Conservation (phyloP, 2,329 filamentous ascomycete species). For the Cercospora sp. region DNA sequence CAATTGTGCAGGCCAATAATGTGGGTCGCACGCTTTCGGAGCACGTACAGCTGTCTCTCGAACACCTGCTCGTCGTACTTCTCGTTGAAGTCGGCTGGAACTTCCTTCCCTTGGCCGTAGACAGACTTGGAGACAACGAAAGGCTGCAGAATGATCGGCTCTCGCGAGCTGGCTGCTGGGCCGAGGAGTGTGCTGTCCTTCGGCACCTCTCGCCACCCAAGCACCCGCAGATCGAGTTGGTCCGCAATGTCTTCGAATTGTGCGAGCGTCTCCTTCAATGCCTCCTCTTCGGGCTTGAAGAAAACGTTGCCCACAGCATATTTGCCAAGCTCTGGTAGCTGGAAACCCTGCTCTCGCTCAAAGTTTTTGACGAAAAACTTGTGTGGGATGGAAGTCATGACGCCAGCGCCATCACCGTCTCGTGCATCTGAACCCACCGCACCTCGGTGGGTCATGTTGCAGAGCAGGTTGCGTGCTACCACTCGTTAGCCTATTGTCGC, state of each 20-base stretch:
- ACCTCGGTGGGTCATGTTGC: conserved; percentile 99
- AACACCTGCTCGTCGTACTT: conserved; percentile 83
- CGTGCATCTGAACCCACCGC: conserved; percentile 96
- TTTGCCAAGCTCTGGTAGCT: conserved; percentile 83
- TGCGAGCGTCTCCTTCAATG: conserved; percentile 83
- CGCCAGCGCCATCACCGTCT: conserved; percentile 96
- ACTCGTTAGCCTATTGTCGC: conserved; percentile 3
- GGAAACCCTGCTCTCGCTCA: conserved; percentile 82
- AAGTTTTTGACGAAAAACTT: conserved; percentile 99
- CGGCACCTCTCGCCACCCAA: conserved; percentile 95
- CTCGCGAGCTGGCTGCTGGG: conserved; percentile 86
- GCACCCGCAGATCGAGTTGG: conserved; percentile 79
- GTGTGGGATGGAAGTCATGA: conserved; percentile 99
- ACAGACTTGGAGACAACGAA: conserved; percentile 86
- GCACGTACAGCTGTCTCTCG: conserved; percentile 88
- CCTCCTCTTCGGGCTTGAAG: conserved; percentile 94
- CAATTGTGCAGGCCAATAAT: conserved; percentile 94
- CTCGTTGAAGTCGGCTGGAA: conserved; percentile 74
- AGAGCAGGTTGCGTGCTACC: conserved; percentile 84
- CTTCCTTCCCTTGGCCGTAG: conserved; percentile 79
- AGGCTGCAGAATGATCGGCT: conserved; percentile 92
- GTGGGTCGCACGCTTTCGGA: conserved; percentile 93
- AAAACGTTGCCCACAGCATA: conserved; percentile 98
- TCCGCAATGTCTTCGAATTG: conserved; percentile 94
- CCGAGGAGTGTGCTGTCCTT: conserved; percentile 91